Evolutionary conservation across 2,329 filamentous ascomycete genomes (phyloP).

Genomic region (Penicillium palitans): DNA sequence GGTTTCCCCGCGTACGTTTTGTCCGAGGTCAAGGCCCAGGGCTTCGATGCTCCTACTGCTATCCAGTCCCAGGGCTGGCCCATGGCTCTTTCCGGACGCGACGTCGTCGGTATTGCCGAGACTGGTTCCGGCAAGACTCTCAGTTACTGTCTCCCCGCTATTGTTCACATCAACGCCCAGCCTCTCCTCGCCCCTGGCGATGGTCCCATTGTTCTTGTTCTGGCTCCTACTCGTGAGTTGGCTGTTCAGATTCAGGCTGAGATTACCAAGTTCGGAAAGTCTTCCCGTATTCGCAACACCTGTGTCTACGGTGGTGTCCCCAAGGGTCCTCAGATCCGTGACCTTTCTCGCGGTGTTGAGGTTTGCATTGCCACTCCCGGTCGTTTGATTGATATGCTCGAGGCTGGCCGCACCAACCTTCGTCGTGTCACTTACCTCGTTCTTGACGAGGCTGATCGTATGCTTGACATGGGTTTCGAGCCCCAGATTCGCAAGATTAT

Average conservation of each 20-base stretch:
- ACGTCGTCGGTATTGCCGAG: constrained; percentile 98
- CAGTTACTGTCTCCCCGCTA: constrained; percentile 95
- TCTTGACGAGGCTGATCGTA: constrained; percentile 97
- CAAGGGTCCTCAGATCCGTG: constrained; percentile 94
- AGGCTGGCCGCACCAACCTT: constrained; percentile 96
- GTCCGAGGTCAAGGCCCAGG: constrained; percentile 97
- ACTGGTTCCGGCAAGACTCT: constrained; percentile 99
- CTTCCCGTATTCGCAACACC: constrained; percentile 95
- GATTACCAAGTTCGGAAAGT: constrained; percentile 98
- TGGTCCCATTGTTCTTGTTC: constrained; percentile 92
- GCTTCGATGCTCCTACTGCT: constrained; percentile 87
- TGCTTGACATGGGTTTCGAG: constrained; percentile 99
- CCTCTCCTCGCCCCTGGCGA: constrained; percentile 92
- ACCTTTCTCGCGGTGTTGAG: constrained; percentile 91
- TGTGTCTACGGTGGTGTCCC: constrained; percentile 99
- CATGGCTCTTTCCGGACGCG: constrained; percentile 96
- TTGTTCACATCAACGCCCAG: constrained; percentile 99
- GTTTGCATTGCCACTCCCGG: constrained; percentile 98
- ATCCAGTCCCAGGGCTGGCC: constrained; percentile 99
- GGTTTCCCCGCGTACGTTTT: constrained; percentile 96
- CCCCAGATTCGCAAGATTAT: constrained; percentile 99
- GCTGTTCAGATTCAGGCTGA: constrained; percentile 98
- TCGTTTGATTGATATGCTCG: constrained; percentile 97
- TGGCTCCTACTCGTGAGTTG: constrained; percentile 95
- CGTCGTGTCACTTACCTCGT: constrained; percentile 97